Evolutionary conservation across 2,329 filamentous ascomycete genomes (phyloP), one percentile per base, ranked within the genome.

Genomic region (Cordyceps pruinosa): DNA sequence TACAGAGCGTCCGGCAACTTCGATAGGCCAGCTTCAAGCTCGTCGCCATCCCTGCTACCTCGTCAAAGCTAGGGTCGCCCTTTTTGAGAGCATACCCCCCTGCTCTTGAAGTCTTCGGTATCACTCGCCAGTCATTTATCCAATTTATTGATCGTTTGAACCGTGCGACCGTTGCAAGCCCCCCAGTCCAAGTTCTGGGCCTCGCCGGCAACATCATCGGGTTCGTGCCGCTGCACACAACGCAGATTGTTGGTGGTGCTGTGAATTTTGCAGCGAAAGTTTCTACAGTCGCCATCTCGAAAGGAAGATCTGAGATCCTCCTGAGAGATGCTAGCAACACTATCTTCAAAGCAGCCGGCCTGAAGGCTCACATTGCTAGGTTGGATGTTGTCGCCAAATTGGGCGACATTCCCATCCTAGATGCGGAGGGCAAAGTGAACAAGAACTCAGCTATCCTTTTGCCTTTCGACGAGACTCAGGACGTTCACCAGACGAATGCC

Each of bases 61-160:
- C 49, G n/a, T n/a, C 55, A 17, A 49, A 49, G 19, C 49, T 61
- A 4, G 63, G 63, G 17, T 62, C 60, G 0, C 63, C 63, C 5
- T 64, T 62, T 39, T 49, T 64, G 12, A 48, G 63, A 19, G 60
- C 63, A 8, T 64, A 63, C 32, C 59, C 63, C 1, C 47, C 59
- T 2, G 51, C 21, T 17, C 63, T 64, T 13, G 35, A 44, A 17
- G 13, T 21, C 4, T 57, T 56, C 42, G 57, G 57, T 28, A 58
- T 64, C n/a, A 28, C 57, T 12, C 60, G 56, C 3, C 50, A 58
- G 2, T 42, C 17, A 17, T 64, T 64, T 25, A 57, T 62, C 30
- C 48, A 39, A 26, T 64, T 64, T 23, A 35, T 64, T 42, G 61
- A 64, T 44, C 46, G 58, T 15, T 46, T 64, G 21, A 63, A 63